These are phyloP conservation scores for Salisapilia sapeloensis DNA, from an alignment of 352 stramenopile species.

Conservation along the genomic window DNA sequence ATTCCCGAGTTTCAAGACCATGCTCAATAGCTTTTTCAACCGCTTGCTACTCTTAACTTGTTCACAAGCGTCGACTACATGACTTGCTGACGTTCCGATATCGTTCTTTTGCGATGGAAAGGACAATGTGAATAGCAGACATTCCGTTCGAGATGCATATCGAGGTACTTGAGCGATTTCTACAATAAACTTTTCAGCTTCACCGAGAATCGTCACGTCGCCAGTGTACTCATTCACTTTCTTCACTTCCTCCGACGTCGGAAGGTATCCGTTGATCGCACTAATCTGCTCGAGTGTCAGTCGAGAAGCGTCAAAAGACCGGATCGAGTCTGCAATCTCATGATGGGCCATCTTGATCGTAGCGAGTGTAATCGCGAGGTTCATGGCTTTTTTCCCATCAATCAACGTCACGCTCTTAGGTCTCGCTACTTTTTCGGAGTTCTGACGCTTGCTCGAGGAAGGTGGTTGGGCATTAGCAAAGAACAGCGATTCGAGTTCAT, in stretches of 20 bases:
- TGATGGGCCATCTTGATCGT: slow-evolving; percentile 88
- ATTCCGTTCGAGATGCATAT: slow-evolving; percentile 46
- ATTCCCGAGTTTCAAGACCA: slow-evolving; percentile 95
- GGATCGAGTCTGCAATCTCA: slow-evolving; percentile 65
- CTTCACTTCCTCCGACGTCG: slow-evolving; percentile 82
- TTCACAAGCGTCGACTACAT: slow-evolving; percentile 84
- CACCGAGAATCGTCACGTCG: slow-evolving; percentile 37
- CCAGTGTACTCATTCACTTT: slow-evolving; percentile 69
- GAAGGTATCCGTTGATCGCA: slow-evolving; percentile 88
- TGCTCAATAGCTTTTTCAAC: slow-evolving; percentile 90
- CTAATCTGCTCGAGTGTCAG: slow-evolving; percentile 63
- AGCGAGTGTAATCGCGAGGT: slow-evolving; percentile 92
- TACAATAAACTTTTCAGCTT: slow-evolving; percentile 80
- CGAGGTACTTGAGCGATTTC: slow-evolving; percentile 72
- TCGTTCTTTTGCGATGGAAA: slow-evolving; percentile 64
- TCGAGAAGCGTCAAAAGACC: slow-evolving; percentile 39
- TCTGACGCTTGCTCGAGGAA: slow-evolving; percentile 33
- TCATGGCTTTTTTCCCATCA: slow-evolving; percentile 94
- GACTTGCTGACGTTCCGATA: too few relatives aligned
- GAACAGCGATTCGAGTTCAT: slow-evolving; percentile 75
- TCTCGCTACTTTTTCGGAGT: slow-evolving; percentile 45
- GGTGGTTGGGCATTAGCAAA: slow-evolving; percentile 41
- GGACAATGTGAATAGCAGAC: slow-evolving; percentile 66
- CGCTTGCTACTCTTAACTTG: slow-evolving; percentile 86
- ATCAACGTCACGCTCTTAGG: slow-evolving; percentile 86